Conservation (phyloP, 2,329 filamentous ascomycete species). For the Penicillium capsulatum region DNA sequence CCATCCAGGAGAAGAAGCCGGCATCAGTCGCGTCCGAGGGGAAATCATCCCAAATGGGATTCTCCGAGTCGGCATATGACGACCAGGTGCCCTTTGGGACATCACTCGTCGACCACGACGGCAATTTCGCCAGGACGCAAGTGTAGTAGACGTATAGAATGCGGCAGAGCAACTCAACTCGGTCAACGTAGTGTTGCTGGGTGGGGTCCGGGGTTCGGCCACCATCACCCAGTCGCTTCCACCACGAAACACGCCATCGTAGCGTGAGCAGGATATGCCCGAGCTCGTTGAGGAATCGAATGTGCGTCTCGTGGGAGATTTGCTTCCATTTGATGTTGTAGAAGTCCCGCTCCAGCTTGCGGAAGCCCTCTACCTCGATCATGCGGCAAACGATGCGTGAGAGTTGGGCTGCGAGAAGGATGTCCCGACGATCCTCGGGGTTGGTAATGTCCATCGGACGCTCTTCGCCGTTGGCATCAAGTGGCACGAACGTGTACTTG, state of each 20-base stretch:
- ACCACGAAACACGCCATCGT: conserved; percentile 46
- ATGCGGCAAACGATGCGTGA: conserved; percentile 46
- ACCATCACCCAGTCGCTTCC: conserved; percentile 41
- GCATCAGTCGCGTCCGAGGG: conserved; percentile 37
- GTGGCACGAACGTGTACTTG: conserved; percentile 40
- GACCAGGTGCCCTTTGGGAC: conserved; percentile 41
- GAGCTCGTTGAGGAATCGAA: conserved; percentile 39
- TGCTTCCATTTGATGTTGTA: conserved; percentile 47
- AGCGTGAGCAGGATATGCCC: conserved; percentile 42
- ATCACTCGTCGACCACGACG: conserved; percentile 36
- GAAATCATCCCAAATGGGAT: conserved; percentile 42
- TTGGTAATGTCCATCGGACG: conserved; percentile 40
- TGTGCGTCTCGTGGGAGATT: conserved; percentile 40
- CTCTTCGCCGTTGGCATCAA: conserved; percentile 28
- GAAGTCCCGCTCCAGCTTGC: conserved; percentile 42
- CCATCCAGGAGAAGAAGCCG: conserved; percentile 43
- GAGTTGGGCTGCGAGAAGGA: conserved; percentile 43
- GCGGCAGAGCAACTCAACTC: conserved; percentile 41
- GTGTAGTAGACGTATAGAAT: conserved; percentile 48
- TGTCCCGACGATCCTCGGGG: conserved; percentile 36
- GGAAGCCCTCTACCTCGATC: conserved; percentile 46
- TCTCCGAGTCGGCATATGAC: conserved; percentile 40
- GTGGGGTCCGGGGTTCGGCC: conserved; percentile 33
- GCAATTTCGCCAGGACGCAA: conserved; percentile 41
- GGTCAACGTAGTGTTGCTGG: conserved; percentile 39